Evolutionary conservation across 352 stramenopile species (phyloP), one percentile per base, ranked within the genome.

Genomic region (Phytophthora pini): DNA sequence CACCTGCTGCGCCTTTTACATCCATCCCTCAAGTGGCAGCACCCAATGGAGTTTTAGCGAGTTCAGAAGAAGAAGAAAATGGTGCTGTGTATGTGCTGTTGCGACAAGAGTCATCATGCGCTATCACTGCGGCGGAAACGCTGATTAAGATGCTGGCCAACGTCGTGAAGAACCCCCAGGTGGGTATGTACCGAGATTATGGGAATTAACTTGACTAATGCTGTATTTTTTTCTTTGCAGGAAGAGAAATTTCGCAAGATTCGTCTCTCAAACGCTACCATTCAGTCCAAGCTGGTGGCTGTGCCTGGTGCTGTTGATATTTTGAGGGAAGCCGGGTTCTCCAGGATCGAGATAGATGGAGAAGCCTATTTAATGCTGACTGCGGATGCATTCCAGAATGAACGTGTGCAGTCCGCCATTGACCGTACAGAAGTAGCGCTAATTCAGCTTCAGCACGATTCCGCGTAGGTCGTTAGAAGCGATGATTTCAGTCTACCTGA

Each of bases 181-280:
- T 88, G 41, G 32, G 67, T 55, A 31, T 22, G 2, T 13, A 17
- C 13, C n/a, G 24, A 15, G 13, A 17, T 36, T 7, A 41, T 1
- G 11, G 22, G 27, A 20, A 38, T 22, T 59, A 26, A 34, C 32
- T 31, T 59, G 12, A 60, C 45, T 59, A 6, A 26, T 38, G 29
- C 20, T 59, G n/a, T 46, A 2, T 1, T 43, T 47, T 36, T 22
- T 63, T 50, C 4, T 12, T 11, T 65, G 29, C 50, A 90, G 80
- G 81, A 92, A 38, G 81, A 89, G 17, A 90, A 92, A 40, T 92
- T 88, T 56, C 84, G 84, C 27, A 85, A 81, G 45, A 72, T 90
- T 56, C 79, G 84, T 12, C 56, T 92, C 10, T 77, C 73, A 22
- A 92, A 90, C 43, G 67, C 78, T 1, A 50, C 58, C 20, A 88